These are phyloP conservation scores for Phytophthora citrophthora DNA, from an alignment of 352 stramenopile genomes.

Conservation along the genomic window DNA sequence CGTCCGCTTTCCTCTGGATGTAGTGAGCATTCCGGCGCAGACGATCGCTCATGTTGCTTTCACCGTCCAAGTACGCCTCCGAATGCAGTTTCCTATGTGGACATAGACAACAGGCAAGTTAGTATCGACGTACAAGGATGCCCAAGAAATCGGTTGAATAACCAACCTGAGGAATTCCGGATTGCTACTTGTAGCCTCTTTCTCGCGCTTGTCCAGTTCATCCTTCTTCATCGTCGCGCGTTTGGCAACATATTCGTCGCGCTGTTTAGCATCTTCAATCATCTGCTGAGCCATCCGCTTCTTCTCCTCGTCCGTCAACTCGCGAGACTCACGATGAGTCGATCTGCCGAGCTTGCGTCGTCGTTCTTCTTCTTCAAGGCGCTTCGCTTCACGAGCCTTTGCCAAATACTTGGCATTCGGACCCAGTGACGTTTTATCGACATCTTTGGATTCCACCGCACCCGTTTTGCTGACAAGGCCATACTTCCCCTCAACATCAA, in stretches of 20 bases:
- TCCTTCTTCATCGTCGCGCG: slow-evolving; percentile 57
- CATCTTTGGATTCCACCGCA: slow-evolving; percentile 70
- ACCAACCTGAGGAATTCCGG: slow-evolving; percentile 80
- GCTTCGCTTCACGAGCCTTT: slow-evolving; percentile 72
- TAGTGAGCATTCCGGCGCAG: slow-evolving; percentile 86
- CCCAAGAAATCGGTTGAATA: background rate
- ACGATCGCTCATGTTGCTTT: slow-evolving; percentile 76
- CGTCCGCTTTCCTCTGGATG: slow-evolving; percentile 82
- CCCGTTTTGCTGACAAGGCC: slow-evolving; percentile 64
- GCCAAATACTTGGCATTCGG: slow-evolving; percentile 80
- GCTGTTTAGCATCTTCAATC: slow-evolving; percentile 74
- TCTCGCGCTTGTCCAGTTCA: slow-evolving; percentile 61
- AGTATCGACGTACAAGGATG: too few species aligned
- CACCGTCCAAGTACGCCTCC: slow-evolving; percentile 67
- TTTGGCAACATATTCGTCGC: slow-evolving; percentile 68
- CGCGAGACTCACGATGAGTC: slow-evolving; percentile 18
- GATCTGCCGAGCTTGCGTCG: slow-evolving; percentile 64
- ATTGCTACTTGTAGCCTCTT: slow-evolving; percentile 52
- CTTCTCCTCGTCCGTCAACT: slow-evolving; percentile 69
- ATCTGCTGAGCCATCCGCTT: slow-evolving; percentile 67
- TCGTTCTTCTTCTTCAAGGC: slow-evolving; percentile 74
- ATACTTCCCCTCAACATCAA: slow-evolving; percentile 53
- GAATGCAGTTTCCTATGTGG: slow-evolving; percentile 69
- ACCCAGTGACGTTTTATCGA: slow-evolving; percentile 80
- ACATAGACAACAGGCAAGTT: slow-evolving; percentile 1